Evolutionary conservation across 129 eudicot species (phyloP).

Genomic region (Flaveria trinervia): DNA sequence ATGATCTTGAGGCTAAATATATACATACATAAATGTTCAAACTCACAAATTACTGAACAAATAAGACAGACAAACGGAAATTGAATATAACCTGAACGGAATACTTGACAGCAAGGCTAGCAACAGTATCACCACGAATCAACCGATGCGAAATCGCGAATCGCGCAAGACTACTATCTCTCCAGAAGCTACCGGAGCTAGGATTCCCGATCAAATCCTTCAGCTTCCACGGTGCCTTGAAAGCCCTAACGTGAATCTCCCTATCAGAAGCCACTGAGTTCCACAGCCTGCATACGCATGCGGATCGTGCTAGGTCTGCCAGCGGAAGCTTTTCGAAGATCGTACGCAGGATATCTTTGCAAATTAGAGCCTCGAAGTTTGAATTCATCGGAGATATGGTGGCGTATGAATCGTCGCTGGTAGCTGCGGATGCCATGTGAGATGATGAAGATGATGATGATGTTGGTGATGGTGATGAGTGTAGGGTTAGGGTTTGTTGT

Average conservation of each 20-base stretch:
- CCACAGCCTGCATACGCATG: conserved; percentile 84
- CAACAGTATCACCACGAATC: conserved; percentile 56
- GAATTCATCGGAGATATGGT: conserved; percentile 80
- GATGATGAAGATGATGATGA: conserved; percentile 19
- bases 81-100: conserved; percentile 67
- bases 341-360: conserved; percentile 60
- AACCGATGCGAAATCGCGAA: conserved; percentile 85
- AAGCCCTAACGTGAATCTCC: conserved; percentile 64
- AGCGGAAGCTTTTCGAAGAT: conserved; percentile 71
- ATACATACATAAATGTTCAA: neutral
- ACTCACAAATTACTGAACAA: neutral
- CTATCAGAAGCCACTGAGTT: conserved; percentile 66
- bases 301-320: conserved; percentile 70
- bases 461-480: no score
- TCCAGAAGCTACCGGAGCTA: conserved; percentile 79
- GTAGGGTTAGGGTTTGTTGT: conserved; percentile 29
- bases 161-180: conserved; percentile 52
- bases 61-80: neutral
- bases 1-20: neutral
- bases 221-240: conserved; percentile 72
- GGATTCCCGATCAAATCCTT: conserved; percentile 69
- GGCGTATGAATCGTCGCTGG: conserved; percentile 8
- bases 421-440: conserved; percentile 13
- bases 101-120: conserved; percentile 93
- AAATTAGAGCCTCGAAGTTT: conserved; percentile 56